Base-by-base conservation (phyloP, 306 rosid genomes). In the Fragaria vesca region DNA sequence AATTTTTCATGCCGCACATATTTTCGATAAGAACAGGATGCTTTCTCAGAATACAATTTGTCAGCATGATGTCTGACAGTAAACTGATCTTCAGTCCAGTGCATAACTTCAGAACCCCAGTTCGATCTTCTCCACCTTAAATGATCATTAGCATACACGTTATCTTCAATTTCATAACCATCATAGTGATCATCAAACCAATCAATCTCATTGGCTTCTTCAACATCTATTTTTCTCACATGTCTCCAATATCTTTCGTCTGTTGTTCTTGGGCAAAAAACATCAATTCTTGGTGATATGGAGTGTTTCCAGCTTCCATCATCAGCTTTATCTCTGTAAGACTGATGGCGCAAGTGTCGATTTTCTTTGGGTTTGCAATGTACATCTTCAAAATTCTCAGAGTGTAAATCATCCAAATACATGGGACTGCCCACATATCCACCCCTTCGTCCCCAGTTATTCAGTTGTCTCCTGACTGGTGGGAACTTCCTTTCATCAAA, bases 81-180 rank as follows among this genome's bases (percentile, higher is more conserved):
- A 65, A 77, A 58, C 66, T 83, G 87, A 68, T 88, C 86, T 81
- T 82, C 77, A 69, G 78, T 77, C 86, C 88, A 85, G 62, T 79
- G 85, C 76, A 81, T 85, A 66, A 72, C 79, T 65, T 81, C 81
- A 47, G 88, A 83, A 66, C 66, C 76, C 71, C 81, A 63, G 61
- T 78, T 75, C 73, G 61, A 77, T 74, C 79, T 58, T 69, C 83
- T 84, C 52, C 43, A 30, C 82, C 76, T 67, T 28, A 80, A 58
- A 57, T 80, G 84, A 78, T 80, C 78, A 74, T 38, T 76, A 47
- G 83, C 84, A 85, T 66, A 70, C 75, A 81, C 52, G 47, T 57
- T 38, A 58, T 83, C 90, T 73, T 86, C 88, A 54, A 79, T 81
- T 66, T 79, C 81, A 50, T 72, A 67, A 70, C 62, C 81, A 83